Evolutionary conservation across 441 rosid species (phyloP).

Genomic region (Euphorbia schlechtendalii): DNA sequence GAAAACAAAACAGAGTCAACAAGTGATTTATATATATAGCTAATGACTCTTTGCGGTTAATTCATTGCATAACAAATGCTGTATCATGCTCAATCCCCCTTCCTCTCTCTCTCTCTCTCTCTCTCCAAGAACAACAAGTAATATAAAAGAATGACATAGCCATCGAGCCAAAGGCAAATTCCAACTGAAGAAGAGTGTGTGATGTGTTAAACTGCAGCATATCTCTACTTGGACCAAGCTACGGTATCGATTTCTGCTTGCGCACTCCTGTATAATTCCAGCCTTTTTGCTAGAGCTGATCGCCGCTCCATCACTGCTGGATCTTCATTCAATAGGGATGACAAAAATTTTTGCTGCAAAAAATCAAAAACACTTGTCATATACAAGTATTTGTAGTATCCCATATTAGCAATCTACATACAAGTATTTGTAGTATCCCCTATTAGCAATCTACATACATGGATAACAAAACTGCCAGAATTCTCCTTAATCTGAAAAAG

Average conservation of each 20-base stretch:
- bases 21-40: not conserved
- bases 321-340: constrained; percentile 81
- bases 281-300: constrained; percentile 62
- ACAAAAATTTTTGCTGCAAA: constrained; percentile 70
- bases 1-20: not conserved
- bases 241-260: constrained; percentile 83
- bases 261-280: constrained; percentile 82
- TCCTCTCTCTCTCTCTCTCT: not conserved
- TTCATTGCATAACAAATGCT: constrained; percentile 7
- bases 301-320: constrained; percentile 96
- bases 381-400: not conserved
- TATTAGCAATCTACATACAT: too few species aligned
- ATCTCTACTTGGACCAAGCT: constrained; percentile 83
- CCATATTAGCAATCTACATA: too few species aligned
- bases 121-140: not conserved
- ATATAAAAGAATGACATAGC: constrained; percentile 29
- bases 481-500: not conserved
- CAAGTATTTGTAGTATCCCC: too few species aligned
- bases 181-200: constrained; percentile 1
- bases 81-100: too few species aligned
- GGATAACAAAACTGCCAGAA: too few species aligned
- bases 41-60: constrained; percentile 3
- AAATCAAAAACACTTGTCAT: not conserved
- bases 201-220: not conserved
- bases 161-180: constrained; percentile 9